Evolutionary conservation across 305 asterid genomes (phyloP).

Genomic region (Lippia alba): DNA sequence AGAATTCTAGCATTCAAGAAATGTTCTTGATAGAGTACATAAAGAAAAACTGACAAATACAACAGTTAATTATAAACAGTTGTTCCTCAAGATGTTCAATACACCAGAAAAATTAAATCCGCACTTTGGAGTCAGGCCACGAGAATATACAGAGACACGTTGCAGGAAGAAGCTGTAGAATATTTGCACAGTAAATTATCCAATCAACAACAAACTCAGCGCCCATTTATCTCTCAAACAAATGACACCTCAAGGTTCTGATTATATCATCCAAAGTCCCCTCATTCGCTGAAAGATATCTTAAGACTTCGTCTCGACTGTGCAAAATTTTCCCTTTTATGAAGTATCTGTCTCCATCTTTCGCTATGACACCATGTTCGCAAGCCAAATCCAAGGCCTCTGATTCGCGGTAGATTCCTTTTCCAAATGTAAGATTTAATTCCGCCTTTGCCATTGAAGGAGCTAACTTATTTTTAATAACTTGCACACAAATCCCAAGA

Average conservation of each 20-base stretch:
- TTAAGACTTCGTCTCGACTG: slow-evolving; percentile 62
- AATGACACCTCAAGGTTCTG: slow-evolving; percentile 60
- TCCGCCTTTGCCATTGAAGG: slow-evolving; percentile 82
- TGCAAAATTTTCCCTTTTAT: slow-evolving; percentile 63
- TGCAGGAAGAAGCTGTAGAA: slow-evolving; percentile 25
- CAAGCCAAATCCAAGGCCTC: slow-evolving; percentile 92
- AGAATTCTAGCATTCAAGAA: slow-evolving; percentile 15
- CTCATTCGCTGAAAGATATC: slow-evolving; percentile 59
- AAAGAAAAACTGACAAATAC: slow-evolving; percentile 17
- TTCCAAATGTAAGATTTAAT: slow-evolving; percentile 65
- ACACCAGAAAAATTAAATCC: slow-evolving; percentile 7
- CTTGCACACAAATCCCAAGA: slow-evolving; percentile 76
- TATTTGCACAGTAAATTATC: slow-evolving; percentile 1
- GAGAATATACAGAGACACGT: slow-evolving; percentile 25
- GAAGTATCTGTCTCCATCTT: slow-evolving; percentile 59
- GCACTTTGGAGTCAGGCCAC: slow-evolving; percentile 6
- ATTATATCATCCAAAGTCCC: slow-evolving; percentile 57
- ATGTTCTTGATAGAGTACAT: slow-evolving; percentile 27
- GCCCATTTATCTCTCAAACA: slow-evolving; percentile 51
- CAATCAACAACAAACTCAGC: slow-evolving; percentile 21
- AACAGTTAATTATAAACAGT: slow-evolving; percentile 19
- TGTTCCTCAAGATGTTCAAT: slow-evolving; percentile 1
- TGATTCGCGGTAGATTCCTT: slow-evolving; percentile 62
- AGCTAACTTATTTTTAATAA: slow-evolving; percentile 86
- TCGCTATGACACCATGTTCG: slow-evolving; percentile 73